These are phyloP conservation scores for Lachnellula subtilissima DNA, from an alignment of 2,329 filamentous ascomycete species.

Conservation along the genomic window DNA sequence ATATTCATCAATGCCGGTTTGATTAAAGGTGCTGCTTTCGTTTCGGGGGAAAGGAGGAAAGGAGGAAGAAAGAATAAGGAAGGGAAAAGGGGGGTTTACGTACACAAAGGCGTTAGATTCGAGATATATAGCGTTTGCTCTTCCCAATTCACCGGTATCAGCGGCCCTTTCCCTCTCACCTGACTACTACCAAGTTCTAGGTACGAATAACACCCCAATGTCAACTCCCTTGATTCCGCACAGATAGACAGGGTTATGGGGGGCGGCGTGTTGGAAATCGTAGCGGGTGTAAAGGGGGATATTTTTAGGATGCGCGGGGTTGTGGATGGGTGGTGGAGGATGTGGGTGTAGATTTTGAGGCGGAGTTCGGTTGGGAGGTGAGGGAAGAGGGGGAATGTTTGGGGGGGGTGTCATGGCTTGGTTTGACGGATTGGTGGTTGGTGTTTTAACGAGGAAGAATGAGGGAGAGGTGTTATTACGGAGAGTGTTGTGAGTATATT, in stretches of 20 bases:
- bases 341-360: slow-evolving; percentile 21
- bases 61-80: background rate
- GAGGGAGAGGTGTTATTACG: background rate
- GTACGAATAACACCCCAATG: slow-evolving; percentile 7
- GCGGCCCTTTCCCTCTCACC: background rate
- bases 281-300: slow-evolving; percentile 13
- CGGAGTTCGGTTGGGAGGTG: slow-evolving; percentile 24
- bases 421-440: background rate
- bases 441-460: background rate
- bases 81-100: background rate
- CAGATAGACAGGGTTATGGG: slow-evolving; percentile 18
- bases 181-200: slow-evolving; percentile 3
- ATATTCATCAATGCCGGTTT: too few species aligned
- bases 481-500: too few species aligned
- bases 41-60: slow-evolving; percentile 6
- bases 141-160: background rate
- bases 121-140: background rate
- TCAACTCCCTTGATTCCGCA: slow-evolving; percentile 16
- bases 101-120: background rate
- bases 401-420: background rate
- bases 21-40: background rate
- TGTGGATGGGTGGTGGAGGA: slow-evolving; percentile 3
- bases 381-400: slow-evolving; percentile 20
- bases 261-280: slow-evolving; percentile 22
- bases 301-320: slow-evolving; percentile 22